Evolutionary conservation across 202 grass and related monocot species (phyloP).

Genomic region (Zizania palustris): DNA sequence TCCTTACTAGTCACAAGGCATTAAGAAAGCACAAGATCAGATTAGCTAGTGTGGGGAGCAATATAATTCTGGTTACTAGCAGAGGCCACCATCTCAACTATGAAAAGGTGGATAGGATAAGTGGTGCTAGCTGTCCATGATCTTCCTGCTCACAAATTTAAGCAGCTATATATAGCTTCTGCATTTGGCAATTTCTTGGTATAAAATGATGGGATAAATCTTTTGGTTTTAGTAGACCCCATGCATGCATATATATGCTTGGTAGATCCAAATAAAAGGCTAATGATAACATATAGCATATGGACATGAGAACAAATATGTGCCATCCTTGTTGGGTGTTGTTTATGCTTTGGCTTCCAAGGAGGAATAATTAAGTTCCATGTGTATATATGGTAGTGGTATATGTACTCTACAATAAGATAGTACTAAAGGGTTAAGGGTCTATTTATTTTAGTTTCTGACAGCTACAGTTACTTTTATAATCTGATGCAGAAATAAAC

Average conservation of each 20-base stretch:
- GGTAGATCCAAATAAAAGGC: conserved; percentile 49
- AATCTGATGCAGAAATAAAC: no score
- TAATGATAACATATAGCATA: conserved; percentile 15
- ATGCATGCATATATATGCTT: background rate
- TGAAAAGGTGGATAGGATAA: conserved; percentile 13
- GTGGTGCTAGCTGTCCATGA: no score
- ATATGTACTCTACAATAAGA: conserved; percentile 1
- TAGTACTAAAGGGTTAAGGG: conserved; percentile 27
- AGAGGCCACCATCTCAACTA: conserved; percentile 11
- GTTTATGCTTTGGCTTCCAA: conserved; percentile 37
- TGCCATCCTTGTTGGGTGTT: conserved; percentile 39
- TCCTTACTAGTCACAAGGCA: conserved; percentile 51
- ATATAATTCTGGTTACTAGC: conserved; percentile 24
- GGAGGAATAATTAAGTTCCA: conserved; percentile 44
- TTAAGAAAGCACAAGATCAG: background rate
- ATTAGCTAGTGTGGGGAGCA: conserved; percentile 30
- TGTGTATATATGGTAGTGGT: no score
- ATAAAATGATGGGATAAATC: conserved; percentile 45
- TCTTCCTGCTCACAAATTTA: conserved; percentile 22
- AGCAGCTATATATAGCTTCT: conserved; percentile 23
- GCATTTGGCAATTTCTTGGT: conserved; percentile 24
- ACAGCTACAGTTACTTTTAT: no score
- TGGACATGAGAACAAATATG: conserved; percentile 32
- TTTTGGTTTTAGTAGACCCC: background rate
- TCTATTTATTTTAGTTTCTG: no score